phyloP scores from a whole-genome alignment of 345 rosid species.

The Balakata baccata region DNA sequence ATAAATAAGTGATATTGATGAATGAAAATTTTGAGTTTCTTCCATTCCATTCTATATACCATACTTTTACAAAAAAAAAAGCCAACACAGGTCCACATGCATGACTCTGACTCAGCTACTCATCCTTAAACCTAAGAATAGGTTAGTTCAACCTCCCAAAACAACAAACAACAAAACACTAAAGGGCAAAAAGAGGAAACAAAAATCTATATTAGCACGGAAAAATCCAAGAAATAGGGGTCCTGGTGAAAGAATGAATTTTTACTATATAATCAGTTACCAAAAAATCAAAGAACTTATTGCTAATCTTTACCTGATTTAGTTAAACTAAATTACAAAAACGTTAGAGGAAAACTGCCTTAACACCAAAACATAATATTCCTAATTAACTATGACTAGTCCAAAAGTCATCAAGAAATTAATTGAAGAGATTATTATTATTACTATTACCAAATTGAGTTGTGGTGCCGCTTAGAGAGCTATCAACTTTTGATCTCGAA shows the following conservation, averaged over 20 bases:
- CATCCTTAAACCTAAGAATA: slow-evolving; percentile 1
- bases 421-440: not conserved
- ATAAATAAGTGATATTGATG: no score
- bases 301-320: slow-evolving; percentile 2
- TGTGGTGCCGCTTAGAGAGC: slow-evolving; percentile 23
- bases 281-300: not conserved
- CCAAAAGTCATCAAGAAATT: not conserved
- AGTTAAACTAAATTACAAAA: not conserved
- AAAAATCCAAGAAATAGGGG: not conserved
- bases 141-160: not conserved
- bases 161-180: slow-evolving; percentile 10
- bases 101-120: not conserved
- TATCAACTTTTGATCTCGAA: slow-evolving; percentile 32
- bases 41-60: no score
- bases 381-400: not conserved
- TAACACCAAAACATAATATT: not conserved
- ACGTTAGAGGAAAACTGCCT: not conserved
- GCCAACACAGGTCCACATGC: slow-evolving; percentile 2
- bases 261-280: not conserved
- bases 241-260: not conserved
- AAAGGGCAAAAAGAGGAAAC: not conserved
- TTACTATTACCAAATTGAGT: slow-evolving; percentile 23
- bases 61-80: no score
- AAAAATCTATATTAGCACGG: not conserved
- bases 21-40: no score